Conservation (phyloP, 2,329 filamentous ascomycete species). For the Sporothrix phasma region DNA sequence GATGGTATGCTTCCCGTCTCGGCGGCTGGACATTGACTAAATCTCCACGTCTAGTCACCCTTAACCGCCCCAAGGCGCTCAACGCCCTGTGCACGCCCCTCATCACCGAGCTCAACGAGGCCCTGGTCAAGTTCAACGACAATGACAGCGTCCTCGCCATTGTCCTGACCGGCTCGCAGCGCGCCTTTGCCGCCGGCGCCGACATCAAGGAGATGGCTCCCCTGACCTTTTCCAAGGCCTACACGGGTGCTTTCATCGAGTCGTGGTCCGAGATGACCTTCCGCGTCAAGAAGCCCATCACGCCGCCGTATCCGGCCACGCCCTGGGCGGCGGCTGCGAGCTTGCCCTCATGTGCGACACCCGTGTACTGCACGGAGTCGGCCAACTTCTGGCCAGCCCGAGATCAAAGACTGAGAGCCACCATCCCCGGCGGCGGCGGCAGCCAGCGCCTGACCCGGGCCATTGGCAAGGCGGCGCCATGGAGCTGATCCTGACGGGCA, state of each 20-base stretch:
- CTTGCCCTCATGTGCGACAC: constrained; percentile 97
- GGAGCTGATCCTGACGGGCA: constrained; percentile 83
- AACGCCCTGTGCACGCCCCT: constrained; percentile 90
- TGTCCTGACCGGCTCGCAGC: constrained; percentile 77
- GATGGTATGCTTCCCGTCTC: background rate
- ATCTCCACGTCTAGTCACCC: constrained; percentile 52
- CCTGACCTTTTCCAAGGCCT: constrained; percentile 79
- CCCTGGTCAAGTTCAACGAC: constrained; percentile 59
- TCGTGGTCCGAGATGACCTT: constrained; percentile 82
- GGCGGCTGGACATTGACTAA: background rate
- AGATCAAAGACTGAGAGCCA: constrained; percentile 93
- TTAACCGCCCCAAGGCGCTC: constrained; percentile 89
- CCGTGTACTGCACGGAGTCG: constrained; percentile 65
- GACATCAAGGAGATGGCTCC: constrained; percentile 99
- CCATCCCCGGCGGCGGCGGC: constrained; percentile 84
- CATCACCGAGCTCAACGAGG: constrained; percentile 79
- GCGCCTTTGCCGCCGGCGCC: constrained; percentile 88
- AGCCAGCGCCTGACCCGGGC: constrained; percentile 79
- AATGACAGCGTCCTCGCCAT: constrained; percentile 64
- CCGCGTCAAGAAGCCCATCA: constrained; percentile 82
- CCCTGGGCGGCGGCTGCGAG: constrained; percentile 90
- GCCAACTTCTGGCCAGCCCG: constrained; percentile 94
- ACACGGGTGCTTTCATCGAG: constrained; percentile 87
- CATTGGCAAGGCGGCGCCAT: constrained; percentile 76
- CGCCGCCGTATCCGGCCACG: constrained; percentile 93